Base-by-base conservation (phyloP, 306 rosid genomes). In the Parietaria judaica region DNA sequence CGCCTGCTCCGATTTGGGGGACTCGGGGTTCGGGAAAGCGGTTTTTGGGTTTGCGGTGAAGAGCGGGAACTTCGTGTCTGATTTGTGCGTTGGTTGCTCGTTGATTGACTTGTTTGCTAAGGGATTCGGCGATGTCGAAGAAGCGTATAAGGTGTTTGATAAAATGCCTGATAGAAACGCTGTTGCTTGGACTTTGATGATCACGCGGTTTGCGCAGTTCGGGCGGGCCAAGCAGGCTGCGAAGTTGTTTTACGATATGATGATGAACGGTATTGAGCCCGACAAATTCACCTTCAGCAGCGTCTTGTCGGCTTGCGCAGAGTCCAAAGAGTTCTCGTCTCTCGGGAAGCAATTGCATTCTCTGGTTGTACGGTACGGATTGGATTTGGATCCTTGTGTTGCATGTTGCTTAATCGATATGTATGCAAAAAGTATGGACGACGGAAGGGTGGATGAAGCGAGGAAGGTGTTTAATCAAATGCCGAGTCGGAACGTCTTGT, bases 281-380 rank as follows among this genome's bases (percentile, higher is more conserved):
- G 74, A 70, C 34, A 51, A 47, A 63, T 70, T 70, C 31, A 6
- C 68, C 0, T 1, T 70, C 8, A 70, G 74, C 23, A 54, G 68
- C 0, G 68, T 63, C 14, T 6, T 62, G 1, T 62, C 58, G 8
- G 74, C 53, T 14, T 70, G 68, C 23, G 39, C 58, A 6, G 64
- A 54, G 68, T 46, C 55, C 31, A 23, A 23, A 16, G 74, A 43
- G 14, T 3, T 46, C 3, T 48, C 56, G 31, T 49, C 51, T 4
- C 37, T 70, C 10, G 68, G 74, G 49, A 16, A 17, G 63, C 68
- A 70, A 15, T 31, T 70, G 68, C 74, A 70, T 47, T 63, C 68
- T 8, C 43, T 37, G 68, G 67, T 51, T 11, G 43, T 47, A 37
- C 15, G 45, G 44, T 61, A 37, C 7, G 63, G 74, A 43, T 38